These are phyloP conservation scores for Epichloe brachyelytri DNA, from an alignment of 2,329 filamentous ascomycete genomes.

Conservation along the genomic window DNA sequence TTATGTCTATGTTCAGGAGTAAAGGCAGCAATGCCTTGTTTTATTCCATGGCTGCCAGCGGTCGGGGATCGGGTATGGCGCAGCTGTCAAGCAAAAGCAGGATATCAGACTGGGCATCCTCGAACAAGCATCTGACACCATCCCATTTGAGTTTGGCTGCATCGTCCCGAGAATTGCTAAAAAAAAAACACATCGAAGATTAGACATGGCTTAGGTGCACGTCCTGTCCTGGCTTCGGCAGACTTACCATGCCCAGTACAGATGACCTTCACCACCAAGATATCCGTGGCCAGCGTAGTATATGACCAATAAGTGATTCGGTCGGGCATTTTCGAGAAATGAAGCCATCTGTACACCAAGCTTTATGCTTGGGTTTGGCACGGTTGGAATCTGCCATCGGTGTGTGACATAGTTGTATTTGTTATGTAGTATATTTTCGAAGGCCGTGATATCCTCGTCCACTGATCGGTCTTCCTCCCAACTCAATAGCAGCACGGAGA, in stretches of 20 bases:
- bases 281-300: slow-evolving; percentile 53
- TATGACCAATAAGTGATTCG: slow-evolving; percentile 49
- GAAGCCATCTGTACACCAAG: slow-evolving; percentile 46
- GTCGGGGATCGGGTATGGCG: slow-evolving; percentile 37
- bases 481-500: slow-evolving; percentile 46
- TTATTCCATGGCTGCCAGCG: slow-evolving; percentile 40
- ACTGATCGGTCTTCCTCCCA: slow-evolving; percentile 48
- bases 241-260: slow-evolving; percentile 55
- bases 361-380: slow-evolving; percentile 46
- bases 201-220: slow-evolving; percentile 17
- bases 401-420: slow-evolving; percentile 49
- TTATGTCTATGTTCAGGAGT: slow-evolving; percentile 36
- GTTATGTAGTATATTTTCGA: slow-evolving; percentile 46
- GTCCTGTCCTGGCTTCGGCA: background rate
- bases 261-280: slow-evolving; percentile 43
- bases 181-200: slow-evolving; percentile 13
- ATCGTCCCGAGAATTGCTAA: slow-evolving; percentile 43
- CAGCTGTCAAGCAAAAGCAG: slow-evolving; percentile 51
- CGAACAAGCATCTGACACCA: slow-evolving; percentile 47
- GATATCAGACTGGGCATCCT: slow-evolving; percentile 50
- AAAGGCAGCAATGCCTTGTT: slow-evolving; percentile 51
- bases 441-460: slow-evolving; percentile 37
- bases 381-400: slow-evolving; percentile 47
- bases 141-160: slow-evolving; percentile 51
- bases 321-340: slow-evolving; percentile 43